These are phyloP conservation scores for Brachypodium distachyon DNA, from an alignment of 202 grass and related monocot genomes.

Conservation along the genomic window DNA sequence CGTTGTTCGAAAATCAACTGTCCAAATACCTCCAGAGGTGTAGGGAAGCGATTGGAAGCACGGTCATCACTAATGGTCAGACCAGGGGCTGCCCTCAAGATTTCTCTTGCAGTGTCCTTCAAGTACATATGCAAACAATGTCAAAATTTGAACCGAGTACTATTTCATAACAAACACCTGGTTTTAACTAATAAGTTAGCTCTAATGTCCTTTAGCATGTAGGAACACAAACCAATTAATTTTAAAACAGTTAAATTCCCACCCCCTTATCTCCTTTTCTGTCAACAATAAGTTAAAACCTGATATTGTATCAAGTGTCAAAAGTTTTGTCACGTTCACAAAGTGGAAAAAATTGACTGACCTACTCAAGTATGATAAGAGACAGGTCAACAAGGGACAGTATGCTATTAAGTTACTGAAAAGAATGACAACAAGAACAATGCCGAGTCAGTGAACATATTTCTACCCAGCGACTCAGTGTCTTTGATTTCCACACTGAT, in stretches of 20 bases:
- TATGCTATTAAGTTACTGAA: background rate
- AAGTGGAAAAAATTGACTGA: background rate
- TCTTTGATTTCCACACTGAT: background rate
- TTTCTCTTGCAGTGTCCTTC: constrained; percentile 78
- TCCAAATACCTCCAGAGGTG: constrained; percentile 57
- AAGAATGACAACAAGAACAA: background rate
- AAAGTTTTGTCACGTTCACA: background rate
- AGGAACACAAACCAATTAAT: background rate
- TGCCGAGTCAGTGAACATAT: background rate
- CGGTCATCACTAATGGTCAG: constrained; percentile 72
- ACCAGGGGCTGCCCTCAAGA: constrained; percentile 78
- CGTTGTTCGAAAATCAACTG: background rate
- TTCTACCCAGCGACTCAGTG: background rate
- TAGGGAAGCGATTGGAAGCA: constrained; percentile 75
- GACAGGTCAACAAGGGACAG: background rate
- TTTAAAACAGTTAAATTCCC: background rate
- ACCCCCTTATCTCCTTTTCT: too few relatives aligned
- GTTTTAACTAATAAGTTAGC: background rate
- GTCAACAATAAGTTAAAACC: background rate
- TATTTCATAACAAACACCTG: background rate
- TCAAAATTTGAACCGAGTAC: constrained; percentile 14
- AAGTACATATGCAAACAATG: constrained; percentile 23
- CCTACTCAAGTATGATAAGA: background rate
- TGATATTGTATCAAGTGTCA: background rate
- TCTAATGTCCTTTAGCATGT: background rate